Conservation (phyloP, 768 basidiomycete genomes). For the Gelatoporia subvermispora region DNA sequence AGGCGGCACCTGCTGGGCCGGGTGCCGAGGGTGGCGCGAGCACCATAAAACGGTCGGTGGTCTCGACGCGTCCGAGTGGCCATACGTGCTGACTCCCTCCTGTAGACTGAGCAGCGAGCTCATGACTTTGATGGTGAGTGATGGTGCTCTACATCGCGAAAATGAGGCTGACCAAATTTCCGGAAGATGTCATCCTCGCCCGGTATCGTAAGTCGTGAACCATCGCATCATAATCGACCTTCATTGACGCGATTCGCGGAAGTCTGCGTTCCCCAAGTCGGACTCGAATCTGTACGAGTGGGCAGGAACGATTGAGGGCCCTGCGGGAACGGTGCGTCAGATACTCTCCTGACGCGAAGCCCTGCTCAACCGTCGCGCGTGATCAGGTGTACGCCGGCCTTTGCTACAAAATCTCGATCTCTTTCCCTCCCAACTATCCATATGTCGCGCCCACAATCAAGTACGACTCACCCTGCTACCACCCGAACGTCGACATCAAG, state of each 20-base stretch:
- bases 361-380: conserved; percentile 5
- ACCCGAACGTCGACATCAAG: conserved; percentile 83
- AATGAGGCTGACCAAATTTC: background rate
- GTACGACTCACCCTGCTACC: conserved; percentile 87
- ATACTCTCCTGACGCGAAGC: background rate
- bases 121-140: conserved; percentile 81
- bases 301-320: conserved; percentile 85
- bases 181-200: conserved; percentile 78
- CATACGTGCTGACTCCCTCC: conserved; percentile 1
- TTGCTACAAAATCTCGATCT: conserved; percentile 77
- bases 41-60: conserved; percentile 72
- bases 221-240: background rate
- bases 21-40: conserved; percentile 62
- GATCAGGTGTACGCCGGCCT: conserved; percentile 82
- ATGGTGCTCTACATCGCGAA: background rate
- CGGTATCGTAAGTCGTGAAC: conserved; percentile 61
- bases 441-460: conserved; percentile 81
- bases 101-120: conserved; percentile 76
- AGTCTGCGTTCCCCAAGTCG: conserved; percentile 89
- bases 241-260: background rate
- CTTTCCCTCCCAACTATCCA: conserved; percentile 85
- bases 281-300: conserved; percentile 88
- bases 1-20: conserved; percentile 49
- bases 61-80: conserved; percentile 5
- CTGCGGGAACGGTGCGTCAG: conserved; percentile 61